Evolutionary conservation across 108 stramenopile species (phyloP), one percentile per base, ranked within the genome.

Genomic region (Nannochloropsis gaditana): DNA sequence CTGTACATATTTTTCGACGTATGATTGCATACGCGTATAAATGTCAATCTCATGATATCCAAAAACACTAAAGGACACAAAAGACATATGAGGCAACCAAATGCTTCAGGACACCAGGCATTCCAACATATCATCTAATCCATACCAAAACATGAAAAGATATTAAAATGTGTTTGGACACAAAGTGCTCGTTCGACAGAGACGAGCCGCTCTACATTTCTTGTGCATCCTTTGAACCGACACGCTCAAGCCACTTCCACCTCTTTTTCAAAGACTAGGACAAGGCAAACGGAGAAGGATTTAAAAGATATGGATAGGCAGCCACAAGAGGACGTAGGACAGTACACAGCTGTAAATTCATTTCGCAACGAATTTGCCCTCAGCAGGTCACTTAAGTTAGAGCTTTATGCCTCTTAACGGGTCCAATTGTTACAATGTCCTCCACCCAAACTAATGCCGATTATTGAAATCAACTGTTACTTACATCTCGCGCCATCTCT

Each of bases 401-500:
- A n/a, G 19, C n/a, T 73, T 6, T 73, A 73, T 73, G 19, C 59
- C 59, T n/a, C 19, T n/a, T n/a, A 4, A n/a, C 59, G 59, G 59
- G 15, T 73, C n/a, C 59, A n/a, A 73, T 6, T 6, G 59, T 73
- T 73, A 1, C 59, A 73, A 73, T 73, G 5, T 73, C 59, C n/a
- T 73, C 59, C n/a, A 31, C 31, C 31, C 31, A n/a, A 73, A 2
- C 19, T n/a, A 73, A 73, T n/a, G 59, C 15, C 19, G 2, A 73
- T 8, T n/a, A 73, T 73, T 73, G 19, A 15, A 15, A n/a, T n/a
- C 59, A 2, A n/a, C 59, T n/a, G 19, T 6, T 2, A n/a, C 59
- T 73, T 43, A 42, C 80, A 79, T 87, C 19, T n/a, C n/a, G 31
- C 6, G 45, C 80, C 84, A 84, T 84, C n/a, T 82, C 43, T 82